Base-by-base conservation (phyloP, 305 asterid genomes). In the Fraxinus latifolia region DNA sequence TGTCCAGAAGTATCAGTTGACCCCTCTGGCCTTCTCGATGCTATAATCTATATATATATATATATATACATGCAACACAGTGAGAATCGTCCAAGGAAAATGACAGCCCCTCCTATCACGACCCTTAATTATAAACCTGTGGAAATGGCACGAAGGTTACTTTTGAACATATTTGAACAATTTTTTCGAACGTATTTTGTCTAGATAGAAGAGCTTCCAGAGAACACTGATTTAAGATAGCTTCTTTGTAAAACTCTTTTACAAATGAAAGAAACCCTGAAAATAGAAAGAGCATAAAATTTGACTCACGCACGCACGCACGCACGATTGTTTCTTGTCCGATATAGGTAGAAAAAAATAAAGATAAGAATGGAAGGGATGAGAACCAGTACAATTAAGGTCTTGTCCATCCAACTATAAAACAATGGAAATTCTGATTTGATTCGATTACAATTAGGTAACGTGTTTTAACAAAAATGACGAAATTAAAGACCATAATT, bases 391-490 rank as follows among this genome's bases (percentile, higher is more conserved):
- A 58, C 68, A 58, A 19, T 58, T 8, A 25, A 9, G 73, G 82
- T 83, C 86, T 76, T 77, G 50, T 84, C 74, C 19, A 9, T 73
- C 83, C 84, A 80, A 82, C 83, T 73, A 76, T 73, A 87, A 85
- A 79, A 75, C 83, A 85, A 68, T 42, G n/a, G 81, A 78, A 60
- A 80, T 55, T 33, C 29, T 53, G 65, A 87, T 81, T 82, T 81
- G 86, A 80, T 76, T 83, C 62, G 73, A 77, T 79, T 77, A 27
- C 62, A 84, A 74, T 81, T 85, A 89, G 87, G 87, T 87, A n/a
- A 77, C 77, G 77, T 74, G 84, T 78, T 77, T 86, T 78, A 76
- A 82, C 81, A 83, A 82, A 79, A 74, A 79, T 84, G 86, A 82
- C 83, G 74, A 79, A 82, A 71, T 73, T 79, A 77, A 80, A 39